phyloP scores from a whole-genome alignment of 2,329 filamentous ascomycete species.

The Diaporthe ampelina region DNA sequence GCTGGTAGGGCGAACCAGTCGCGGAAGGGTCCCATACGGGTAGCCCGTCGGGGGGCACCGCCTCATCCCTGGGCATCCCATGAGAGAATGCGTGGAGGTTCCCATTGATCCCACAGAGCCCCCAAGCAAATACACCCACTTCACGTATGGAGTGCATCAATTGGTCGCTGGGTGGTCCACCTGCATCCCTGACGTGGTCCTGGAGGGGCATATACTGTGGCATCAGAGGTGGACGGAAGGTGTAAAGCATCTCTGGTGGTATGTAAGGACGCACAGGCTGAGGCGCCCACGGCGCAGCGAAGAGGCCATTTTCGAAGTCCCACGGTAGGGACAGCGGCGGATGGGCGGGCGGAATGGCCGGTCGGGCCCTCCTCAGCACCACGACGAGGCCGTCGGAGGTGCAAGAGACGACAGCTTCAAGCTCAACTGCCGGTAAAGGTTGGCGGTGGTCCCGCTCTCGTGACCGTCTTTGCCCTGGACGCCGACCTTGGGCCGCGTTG shows the following conservation, averaged over 20 bases:
- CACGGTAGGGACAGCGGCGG: conserved; percentile 59
- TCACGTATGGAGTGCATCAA: conserved; percentile 87
- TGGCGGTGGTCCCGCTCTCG: conserved; percentile 44
- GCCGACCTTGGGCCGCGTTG: conserved; percentile 9
- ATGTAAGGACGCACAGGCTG: conserved; percentile 70
- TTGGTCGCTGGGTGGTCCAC: conserved; percentile 70
- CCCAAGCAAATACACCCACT: conserved; percentile 91
- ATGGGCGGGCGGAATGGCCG: conserved; percentile 73
- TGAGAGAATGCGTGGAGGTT: conserved; percentile 75
- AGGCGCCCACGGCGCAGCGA: conserved; percentile 84
- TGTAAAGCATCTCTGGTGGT: conserved; percentile 58
- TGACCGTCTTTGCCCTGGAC: conserved; percentile 4
- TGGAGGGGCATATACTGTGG: conserved; percentile 60
- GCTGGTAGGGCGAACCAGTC: conserved; percentile 49
- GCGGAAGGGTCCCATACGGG: conserved; percentile 69
- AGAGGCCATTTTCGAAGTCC: conserved; percentile 74
- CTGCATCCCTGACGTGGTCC: conserved; percentile 60
- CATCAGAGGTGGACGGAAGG: conserved; percentile 58
- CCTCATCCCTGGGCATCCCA: conserved; percentile 74
- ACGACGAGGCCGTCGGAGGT: conserved; percentile 91
- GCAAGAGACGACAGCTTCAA: conserved; percentile 93
- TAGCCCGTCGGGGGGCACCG: conserved; percentile 71
- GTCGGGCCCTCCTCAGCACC: conserved; percentile 80
- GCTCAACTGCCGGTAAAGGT: conserved; percentile 69
- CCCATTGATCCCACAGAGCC: conserved; percentile 83